phyloP scores from a whole-genome alignment of 2,329 filamentous ascomycete species.

The Dactylella cylindrospora region DNA sequence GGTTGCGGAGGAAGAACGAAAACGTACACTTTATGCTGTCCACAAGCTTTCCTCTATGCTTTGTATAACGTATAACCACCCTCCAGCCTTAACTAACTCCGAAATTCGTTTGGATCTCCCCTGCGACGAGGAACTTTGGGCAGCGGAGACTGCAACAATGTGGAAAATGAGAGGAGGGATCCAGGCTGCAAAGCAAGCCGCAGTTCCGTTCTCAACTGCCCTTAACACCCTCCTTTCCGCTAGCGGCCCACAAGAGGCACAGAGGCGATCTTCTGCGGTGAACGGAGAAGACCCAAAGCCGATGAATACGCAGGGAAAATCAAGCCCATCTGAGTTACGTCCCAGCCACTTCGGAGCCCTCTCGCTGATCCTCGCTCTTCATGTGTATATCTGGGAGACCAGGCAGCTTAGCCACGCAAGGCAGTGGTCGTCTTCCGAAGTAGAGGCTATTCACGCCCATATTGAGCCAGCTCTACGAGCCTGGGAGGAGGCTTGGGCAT shows the following conservation, averaged over 20 bases:
- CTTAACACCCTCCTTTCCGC: constrained; percentile 78
- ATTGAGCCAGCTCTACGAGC: constrained; percentile 91
- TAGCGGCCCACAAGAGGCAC: constrained; percentile 53
- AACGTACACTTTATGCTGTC: constrained; percentile 86
- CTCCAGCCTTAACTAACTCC: constrained; percentile 87
- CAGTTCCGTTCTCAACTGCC: constrained; percentile 77
- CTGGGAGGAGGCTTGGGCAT: constrained; percentile 91
- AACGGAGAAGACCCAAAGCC: constrained; percentile 57
- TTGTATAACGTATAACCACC: constrained; percentile 89
- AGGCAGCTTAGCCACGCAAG: constrained; percentile 79
- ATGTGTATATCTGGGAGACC: constrained; percentile 99
- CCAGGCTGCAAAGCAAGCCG: constrained; percentile 67
- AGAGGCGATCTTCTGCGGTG: constrained; percentile 50
- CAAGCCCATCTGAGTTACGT: constrained; percentile 31
- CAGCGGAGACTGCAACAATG: constrained; percentile 75
- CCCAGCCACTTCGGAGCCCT: constrained; percentile 92
- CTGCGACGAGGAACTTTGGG: constrained; percentile 89
- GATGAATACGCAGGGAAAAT: constrained; percentile 57
- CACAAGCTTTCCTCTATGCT: constrained; percentile 89
- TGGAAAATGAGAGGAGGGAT: constrained; percentile 78
- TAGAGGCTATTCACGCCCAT: constrained; percentile 91
- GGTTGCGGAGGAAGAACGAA: constrained; percentile 86
- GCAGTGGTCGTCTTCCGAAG: constrained; percentile 87
- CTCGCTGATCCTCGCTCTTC: constrained; percentile 86
- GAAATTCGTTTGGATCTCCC: constrained; percentile 87